Evolutionary conservation across 495 filamentous ascomycete genomes (phyloP).

Genomic region (Penicillium crystallinum): DNA sequence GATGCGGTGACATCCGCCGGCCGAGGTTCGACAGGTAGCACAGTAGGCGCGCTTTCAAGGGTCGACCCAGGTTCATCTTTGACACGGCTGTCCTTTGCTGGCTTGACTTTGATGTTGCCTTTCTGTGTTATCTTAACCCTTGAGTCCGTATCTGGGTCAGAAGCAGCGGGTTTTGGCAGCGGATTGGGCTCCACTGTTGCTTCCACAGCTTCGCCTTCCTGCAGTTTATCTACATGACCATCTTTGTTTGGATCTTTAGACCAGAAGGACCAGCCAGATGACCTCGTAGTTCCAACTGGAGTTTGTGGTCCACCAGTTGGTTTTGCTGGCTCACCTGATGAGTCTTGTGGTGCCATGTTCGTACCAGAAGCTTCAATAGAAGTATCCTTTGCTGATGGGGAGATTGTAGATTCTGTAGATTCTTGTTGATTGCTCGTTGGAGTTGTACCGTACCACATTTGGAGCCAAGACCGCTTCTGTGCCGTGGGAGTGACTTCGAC

Average conservation of each 20-base stretch:
- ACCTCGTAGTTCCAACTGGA: slow-evolving; percentile 35
- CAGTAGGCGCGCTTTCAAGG: slow-evolving; percentile 33
- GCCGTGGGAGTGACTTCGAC: slow-evolving; percentile 15
- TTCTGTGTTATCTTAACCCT: slow-evolving; percentile 45
- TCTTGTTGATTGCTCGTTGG: slow-evolving; percentile 27
- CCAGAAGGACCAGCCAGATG: slow-evolving; percentile 85
- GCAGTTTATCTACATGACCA: slow-evolving; percentile 23
- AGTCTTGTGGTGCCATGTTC: slow-evolving; percentile 18
- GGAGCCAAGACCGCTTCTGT: slow-evolving; percentile 42
- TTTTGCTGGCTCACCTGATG: slow-evolving; percentile 16
- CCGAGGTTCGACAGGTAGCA: slow-evolving; percentile 10
- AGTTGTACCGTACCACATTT: slow-evolving; percentile 43
- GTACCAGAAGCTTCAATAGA: slow-evolving; percentile 16
- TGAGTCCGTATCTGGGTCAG: slow-evolving; percentile 20
- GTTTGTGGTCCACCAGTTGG: slow-evolving; percentile 34
- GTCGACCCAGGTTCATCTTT: slow-evolving; percentile 33
- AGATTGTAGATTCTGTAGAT: slow-evolving; percentile 20
- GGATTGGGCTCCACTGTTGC: slow-evolving; percentile 56
- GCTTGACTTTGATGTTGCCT: slow-evolving; percentile 36
- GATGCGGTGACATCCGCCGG: slow-evolving; percentile 36
- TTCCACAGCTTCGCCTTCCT: slow-evolving; percentile 54
- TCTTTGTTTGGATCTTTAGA: slow-evolving; percentile 58
- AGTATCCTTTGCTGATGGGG: slow-evolving; percentile 3
- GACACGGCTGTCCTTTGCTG: slow-evolving; percentile 34
- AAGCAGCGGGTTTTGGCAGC: slow-evolving; percentile 6